Percentiles rank a stretch among this genome's conserved stretches.
These are phyloP conservation scores for Magnolia kwangsiensis DNA, from an alignment of 164 flowering plant species.

Conservation along the genomic window DNA sequence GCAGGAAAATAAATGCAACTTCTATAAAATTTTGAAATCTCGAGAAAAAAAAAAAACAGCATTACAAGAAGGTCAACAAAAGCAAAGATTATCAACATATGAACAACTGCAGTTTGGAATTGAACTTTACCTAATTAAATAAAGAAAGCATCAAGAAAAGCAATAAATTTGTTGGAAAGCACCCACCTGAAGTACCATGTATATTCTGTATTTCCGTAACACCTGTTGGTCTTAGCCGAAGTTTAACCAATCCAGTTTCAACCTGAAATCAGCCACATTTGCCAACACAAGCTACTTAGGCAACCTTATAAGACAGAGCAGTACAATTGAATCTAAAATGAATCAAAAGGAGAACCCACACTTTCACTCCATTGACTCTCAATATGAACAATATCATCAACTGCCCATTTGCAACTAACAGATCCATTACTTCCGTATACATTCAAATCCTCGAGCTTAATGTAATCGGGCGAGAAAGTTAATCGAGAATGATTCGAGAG, in stretches of 20 bases:
- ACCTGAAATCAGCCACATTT: slow-evolving; percentile 29
- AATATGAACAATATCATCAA: slow-evolving; percentile 32
- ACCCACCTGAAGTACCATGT: slow-evolving; percentile 36
- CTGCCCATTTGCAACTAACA: slow-evolving; percentile 25
- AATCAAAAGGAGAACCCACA: slow-evolving; percentile 38
- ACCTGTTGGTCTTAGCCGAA: slow-evolving; percentile 35
- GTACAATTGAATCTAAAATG: not conserved
- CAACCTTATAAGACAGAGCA: not conserved
- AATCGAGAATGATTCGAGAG: slow-evolving; percentile 27
- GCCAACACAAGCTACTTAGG: not conserved
- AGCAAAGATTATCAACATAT: not conserved
- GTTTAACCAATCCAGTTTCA: slow-evolving; percentile 36
- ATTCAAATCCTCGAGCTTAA: slow-evolving; percentile 29
- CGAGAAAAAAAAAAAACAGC: not conserved
- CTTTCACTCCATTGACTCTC: slow-evolving; percentile 34
- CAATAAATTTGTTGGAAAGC: not conserved
- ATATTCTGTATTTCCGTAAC: slow-evolving; percentile 19
- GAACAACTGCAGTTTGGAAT: not conserved
- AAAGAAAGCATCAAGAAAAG: not conserved
- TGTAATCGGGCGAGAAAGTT: slow-evolving; percentile 25
- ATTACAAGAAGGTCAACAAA: not conserved
- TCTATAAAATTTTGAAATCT: not conserved
- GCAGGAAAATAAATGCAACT: not conserved
- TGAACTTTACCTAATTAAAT: not conserved
- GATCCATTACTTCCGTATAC: slow-evolving; percentile 12